Evolutionary conservation across 2,329 filamentous ascomycete species (phyloP).

Genomic region (Alternaria gansuensis): DNA sequence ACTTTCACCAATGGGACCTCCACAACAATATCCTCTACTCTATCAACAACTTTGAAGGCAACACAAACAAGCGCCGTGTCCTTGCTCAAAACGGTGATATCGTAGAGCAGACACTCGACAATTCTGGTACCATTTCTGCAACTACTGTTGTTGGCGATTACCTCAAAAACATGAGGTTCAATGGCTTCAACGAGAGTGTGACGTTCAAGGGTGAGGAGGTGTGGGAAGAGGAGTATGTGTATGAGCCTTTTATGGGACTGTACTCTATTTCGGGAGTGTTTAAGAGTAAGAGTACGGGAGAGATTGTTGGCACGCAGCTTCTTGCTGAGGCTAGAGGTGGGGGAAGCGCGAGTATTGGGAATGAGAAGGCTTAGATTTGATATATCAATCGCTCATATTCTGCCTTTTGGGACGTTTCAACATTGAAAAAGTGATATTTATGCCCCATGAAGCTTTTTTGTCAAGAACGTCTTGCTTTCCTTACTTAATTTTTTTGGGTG

Average conservation of each 20-base stretch:
- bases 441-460: no score
- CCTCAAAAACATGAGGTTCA: slow-evolving; percentile 63
- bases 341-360: slow-evolving; percentile 61
- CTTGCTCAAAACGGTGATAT: slow-evolving; percentile 65
- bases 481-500: no score
- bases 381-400: background rate
- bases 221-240: slow-evolving; percentile 64
- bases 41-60: slow-evolving; percentile 67
- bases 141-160: slow-evolving; percentile 61
- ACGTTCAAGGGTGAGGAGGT: slow-evolving; percentile 57
- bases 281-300: slow-evolving; percentile 59
- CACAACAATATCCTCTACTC: slow-evolving; percentile 68
- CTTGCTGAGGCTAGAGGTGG: slow-evolving; percentile 64
- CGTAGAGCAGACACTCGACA: slow-evolving; percentile 64
- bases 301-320: slow-evolving; percentile 62
- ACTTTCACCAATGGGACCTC: slow-evolving; percentile 58
- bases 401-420: no score
- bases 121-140: slow-evolving; percentile 60
- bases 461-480: no score
- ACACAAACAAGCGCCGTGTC: slow-evolving; percentile 63
- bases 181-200: slow-evolving; percentile 58
- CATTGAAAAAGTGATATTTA: no score
- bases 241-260: slow-evolving; percentile 61
- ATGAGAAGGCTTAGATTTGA: slow-evolving; percentile 22
- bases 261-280: slow-evolving; percentile 58